Base-by-base conservation (phyloP, 1,139 yeast genomes). In the Yamadazyma blattariae region DNA sequence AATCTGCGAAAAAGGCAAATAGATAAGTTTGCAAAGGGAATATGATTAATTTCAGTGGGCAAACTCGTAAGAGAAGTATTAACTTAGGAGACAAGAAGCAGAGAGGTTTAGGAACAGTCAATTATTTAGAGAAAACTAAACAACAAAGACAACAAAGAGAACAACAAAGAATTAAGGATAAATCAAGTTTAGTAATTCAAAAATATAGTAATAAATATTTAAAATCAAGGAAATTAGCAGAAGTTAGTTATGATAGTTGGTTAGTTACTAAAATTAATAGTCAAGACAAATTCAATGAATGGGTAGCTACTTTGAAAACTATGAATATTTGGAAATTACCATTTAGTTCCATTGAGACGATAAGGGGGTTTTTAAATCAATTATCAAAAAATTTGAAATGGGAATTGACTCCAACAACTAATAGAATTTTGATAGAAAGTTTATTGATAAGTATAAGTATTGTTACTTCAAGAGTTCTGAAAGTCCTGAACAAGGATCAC, bases 61-160 rank as follows among this genome's bases (percentile, higher is more conserved):
- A 74, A 38, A 71, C 72, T 5, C 71, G 68, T 46, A 73, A 76
- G 45, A 65, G 96, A 39, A 75, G 72, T 27, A 82, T 90, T 44
- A 89, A 90, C 54, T 66, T 89, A 31, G 94, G 96, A 3, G 84
- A 84, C 38, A 50, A 62, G 29, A 58, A 65, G 16, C 53, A 59
- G 32, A 46, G 52, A 33, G 51, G 56, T 14, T 27, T 39, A 2
- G 38, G 38, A 11, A 33, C 34, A 19, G 24, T 38, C 41, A 50
- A 52, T 44, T 53, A 56, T 40, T 60, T 90, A 15, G 77, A 74
- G 42, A 77, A 73, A 42, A 79, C 95, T 4, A 76, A 77, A 46
- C 61, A 62, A 27, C 90, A 86, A 44, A 68, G 97, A 24, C 73
- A 70, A 41, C 73, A 72, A 40, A 68, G 97, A 39, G 89, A 86